Conservation (phyloP, 148 eudicot genomes). For the Dianthus caryophyllus region DNA sequence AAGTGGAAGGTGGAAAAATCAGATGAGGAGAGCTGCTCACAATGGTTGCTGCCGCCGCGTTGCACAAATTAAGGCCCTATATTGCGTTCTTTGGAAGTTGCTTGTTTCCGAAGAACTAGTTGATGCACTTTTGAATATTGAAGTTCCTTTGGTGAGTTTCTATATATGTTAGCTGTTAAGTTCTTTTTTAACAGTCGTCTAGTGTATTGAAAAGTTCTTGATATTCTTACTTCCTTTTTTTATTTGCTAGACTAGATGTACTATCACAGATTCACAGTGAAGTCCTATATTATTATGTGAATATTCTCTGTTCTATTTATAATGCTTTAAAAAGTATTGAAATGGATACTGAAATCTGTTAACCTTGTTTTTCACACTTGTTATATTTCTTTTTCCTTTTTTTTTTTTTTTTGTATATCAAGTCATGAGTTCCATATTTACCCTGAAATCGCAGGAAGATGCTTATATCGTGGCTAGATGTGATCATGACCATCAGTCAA, state of each 20-base stretch:
- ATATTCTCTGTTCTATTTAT: conserved; percentile 1
- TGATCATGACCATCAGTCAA: neutral
- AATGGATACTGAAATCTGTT: neutral
- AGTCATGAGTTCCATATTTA: neutral
- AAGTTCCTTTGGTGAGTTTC: conserved; percentile 65
- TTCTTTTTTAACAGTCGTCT: neutral
- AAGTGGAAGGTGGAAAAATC: conserved; percentile 97
- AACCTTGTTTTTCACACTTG: neutral
- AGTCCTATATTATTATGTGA: neutral
- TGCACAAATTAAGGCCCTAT: conserved; percentile 77
- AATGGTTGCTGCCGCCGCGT: conserved; percentile 96
- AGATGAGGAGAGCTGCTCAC: conserved; percentile 89
- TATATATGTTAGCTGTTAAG: conserved; percentile 1
- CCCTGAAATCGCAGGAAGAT: neutral
- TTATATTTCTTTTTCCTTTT: neutral
- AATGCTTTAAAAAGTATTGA: neutral
- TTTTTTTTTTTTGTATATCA: neutral
- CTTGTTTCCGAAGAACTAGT: conserved; percentile 75
- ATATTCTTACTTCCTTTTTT: neutral
- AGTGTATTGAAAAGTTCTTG: neutral
- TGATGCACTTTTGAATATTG: conserved; percentile 62
- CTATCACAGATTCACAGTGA: neutral
- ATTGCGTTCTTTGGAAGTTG: conserved; percentile 81
- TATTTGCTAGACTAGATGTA: neutral
- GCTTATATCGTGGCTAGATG: neutral